Conservation (phyloP, 176 grass and related monocot species). For the Calamus simplicifolius region DNA sequence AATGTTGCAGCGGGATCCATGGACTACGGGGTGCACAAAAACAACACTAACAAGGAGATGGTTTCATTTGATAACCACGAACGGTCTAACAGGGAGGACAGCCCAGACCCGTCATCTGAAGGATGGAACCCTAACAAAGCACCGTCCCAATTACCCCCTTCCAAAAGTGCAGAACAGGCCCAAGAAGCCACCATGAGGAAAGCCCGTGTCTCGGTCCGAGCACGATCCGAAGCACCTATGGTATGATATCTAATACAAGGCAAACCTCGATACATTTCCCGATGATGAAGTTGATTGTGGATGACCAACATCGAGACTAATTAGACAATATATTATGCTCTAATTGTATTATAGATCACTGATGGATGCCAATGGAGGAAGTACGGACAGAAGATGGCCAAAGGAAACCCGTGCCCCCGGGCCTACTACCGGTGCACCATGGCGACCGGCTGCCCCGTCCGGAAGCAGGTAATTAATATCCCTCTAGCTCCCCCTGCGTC, state of each 20-base stretch:
- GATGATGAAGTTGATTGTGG: too few species aligned
- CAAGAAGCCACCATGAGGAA: constrained; percentile 81
- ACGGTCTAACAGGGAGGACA: constrained; percentile 12
- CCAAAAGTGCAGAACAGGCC: constrained; percentile 36
- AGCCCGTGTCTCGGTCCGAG: constrained; percentile 85
- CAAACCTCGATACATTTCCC: too few species aligned
- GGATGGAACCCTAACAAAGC: too few species aligned
- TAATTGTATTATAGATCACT: constrained; percentile 40
- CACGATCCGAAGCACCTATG: constrained; percentile 87
- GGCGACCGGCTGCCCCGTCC: constrained; percentile 80
- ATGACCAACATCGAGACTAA: background rate
- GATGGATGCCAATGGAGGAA: constrained; percentile 99
- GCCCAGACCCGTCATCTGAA: constrained; percentile 7
- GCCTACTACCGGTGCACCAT: constrained; percentile 99
- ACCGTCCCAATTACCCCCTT: constrained; percentile 10
- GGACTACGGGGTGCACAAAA: too few species aligned
- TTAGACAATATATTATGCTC: background rate
- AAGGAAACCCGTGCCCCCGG: constrained; percentile 92
- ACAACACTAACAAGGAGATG: constrained; percentile 19
- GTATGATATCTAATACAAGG: constrained; percentile 16
- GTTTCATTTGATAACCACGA: constrained; percentile 12
- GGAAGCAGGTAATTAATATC: constrained; percentile 76
- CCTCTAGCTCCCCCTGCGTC: too few species aligned
- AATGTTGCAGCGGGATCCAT: too few species aligned
- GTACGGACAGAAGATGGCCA: constrained; percentile 98